Conservation (phyloP, 1,284 basidiomycete genomes). For the Ustilago trichophora region DNA sequence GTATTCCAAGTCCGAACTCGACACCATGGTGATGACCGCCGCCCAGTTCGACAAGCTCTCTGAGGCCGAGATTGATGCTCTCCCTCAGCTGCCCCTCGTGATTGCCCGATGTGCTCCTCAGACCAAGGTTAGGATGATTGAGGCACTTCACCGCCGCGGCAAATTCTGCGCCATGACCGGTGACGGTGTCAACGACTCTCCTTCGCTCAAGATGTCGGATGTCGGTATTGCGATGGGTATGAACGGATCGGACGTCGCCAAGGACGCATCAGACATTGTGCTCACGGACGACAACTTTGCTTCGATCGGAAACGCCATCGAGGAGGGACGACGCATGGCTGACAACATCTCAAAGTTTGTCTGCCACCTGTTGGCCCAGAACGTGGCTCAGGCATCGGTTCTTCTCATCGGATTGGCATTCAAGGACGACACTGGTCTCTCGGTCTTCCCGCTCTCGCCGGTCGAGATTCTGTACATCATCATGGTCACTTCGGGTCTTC, state of each 20-base stretch:
- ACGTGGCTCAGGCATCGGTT: slow-evolving; percentile 63
- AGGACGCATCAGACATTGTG: slow-evolving; percentile 73
- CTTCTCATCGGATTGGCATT: slow-evolving; percentile 75
- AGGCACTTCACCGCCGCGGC: slow-evolving; percentile 71
- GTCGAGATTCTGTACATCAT: slow-evolving; percentile 73
- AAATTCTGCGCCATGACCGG: slow-evolving; percentile 65
- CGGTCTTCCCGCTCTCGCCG: slow-evolving; percentile 77
- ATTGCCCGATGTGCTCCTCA: slow-evolving; percentile 72
- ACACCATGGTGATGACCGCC: slow-evolving; percentile 69
- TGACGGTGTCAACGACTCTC: slow-evolving; percentile 66
- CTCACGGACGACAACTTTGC: slow-evolving; percentile 79
- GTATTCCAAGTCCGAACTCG: slow-evolving; percentile 45
- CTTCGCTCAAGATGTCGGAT: slow-evolving; percentile 64
- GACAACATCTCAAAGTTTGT: slow-evolving; percentile 67
- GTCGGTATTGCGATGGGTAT: slow-evolving; percentile 66
- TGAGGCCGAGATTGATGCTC: slow-evolving; percentile 73
- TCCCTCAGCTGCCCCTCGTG: slow-evolving; percentile 72
- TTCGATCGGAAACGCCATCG: slow-evolving; percentile 75
- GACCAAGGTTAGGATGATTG: slow-evolving; percentile 72
- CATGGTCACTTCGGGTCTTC: slow-evolving; percentile 66
- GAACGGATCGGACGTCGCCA: slow-evolving; percentile 64
- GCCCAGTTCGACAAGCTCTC: slow-evolving; percentile 74
- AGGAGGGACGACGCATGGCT: slow-evolving; percentile 73
- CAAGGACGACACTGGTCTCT: slow-evolving; percentile 71
- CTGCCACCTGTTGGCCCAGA: slow-evolving; percentile 67